Base-by-base conservation (phyloP, 768 basidiomycete species). In the Baorangia bicolor region DNA sequence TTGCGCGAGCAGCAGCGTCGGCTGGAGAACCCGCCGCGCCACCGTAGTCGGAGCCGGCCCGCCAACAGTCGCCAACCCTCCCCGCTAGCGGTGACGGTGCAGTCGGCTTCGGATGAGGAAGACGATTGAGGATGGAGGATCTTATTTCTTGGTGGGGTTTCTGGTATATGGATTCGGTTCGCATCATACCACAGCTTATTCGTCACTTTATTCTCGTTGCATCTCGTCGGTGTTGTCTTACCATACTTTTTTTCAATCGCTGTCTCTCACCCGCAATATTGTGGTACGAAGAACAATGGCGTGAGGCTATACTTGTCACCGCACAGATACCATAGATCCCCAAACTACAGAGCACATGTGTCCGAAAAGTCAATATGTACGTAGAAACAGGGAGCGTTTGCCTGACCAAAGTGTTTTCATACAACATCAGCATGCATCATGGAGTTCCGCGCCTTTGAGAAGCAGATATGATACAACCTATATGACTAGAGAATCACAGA, bases 1-100 rank as follows among this genome's bases (percentile, higher is more conserved):
- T 50, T 77, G 25, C 71, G 71, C 53, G 81, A 84, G 34, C 75
- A 79, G 56, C 78, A 78, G 47, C 72, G 60, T 18, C 68, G 80
- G 25, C 42, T 57, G 30, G 68, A 69, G 13, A 62, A 67, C 44
- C 53, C 58, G 2, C 39, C 47, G n/a, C 56, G 56, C 13, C 58
- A 52, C 27, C 67, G 61, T 0, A 67, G 66, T 41, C 60, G 59
- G 35, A 68, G 68, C 43, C 57, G 64, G n/a, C 57, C 49, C 5
- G 5, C 49, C 1, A 56, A 11, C 8, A 68, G 65, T 30, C 54
- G 44, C 14, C 66, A 49, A 10, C 59, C 64, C 5, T 69, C 66
- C 3, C 64, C 66, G 4, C 64, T 53, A 51, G 42, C 58, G 11
- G 50, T 46, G 30, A 56, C 55, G 8, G 61, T 37, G 12, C 64